A percentile compares a stretch with the other conserved stretches of the same genome.
Evolutionary conservation across 1,284 basidiomycete species (phyloP).

Genomic region (Sanghuangporus weigelae): DNA sequence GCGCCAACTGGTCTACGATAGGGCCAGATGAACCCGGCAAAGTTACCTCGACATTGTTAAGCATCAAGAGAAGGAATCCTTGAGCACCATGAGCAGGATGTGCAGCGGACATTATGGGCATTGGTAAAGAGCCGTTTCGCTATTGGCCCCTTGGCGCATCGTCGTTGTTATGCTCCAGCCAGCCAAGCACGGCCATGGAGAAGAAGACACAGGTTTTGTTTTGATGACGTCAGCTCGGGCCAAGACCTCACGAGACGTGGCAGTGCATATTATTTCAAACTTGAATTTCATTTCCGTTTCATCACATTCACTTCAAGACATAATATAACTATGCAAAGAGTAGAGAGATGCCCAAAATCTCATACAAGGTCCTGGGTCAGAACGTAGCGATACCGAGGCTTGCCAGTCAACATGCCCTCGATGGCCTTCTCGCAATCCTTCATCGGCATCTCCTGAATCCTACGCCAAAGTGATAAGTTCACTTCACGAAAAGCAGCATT

Average conservation of each 20-base stretch:
- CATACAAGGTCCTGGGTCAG: conserved; percentile 33
- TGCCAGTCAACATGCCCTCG: conserved; percentile 46
- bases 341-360: background rate
- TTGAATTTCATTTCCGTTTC: background rate
- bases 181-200: background rate
- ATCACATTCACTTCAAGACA: background rate
- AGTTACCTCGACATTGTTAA: conserved; percentile 42
- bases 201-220: background rate
- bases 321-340: background rate
- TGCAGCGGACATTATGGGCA: background rate
- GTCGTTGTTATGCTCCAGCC: background rate
- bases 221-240: background rate
- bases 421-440: conserved; percentile 50
- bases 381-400: conserved; percentile 48
- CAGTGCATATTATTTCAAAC: background rate
- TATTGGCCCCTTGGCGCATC: background rate
- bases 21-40: conserved; percentile 28
- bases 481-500: background rate
- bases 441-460: conserved; percentile 52
- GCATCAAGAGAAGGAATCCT: conserved; percentile 49
- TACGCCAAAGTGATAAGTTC: background rate
- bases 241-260: background rate
- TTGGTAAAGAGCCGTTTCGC: background rate
- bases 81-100: conserved; percentile 26
- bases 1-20: conserved; percentile 37